Base-by-base conservation (phyloP, 371 early-diverging fungal species). In the Saksenaea vasiformis region DNA sequence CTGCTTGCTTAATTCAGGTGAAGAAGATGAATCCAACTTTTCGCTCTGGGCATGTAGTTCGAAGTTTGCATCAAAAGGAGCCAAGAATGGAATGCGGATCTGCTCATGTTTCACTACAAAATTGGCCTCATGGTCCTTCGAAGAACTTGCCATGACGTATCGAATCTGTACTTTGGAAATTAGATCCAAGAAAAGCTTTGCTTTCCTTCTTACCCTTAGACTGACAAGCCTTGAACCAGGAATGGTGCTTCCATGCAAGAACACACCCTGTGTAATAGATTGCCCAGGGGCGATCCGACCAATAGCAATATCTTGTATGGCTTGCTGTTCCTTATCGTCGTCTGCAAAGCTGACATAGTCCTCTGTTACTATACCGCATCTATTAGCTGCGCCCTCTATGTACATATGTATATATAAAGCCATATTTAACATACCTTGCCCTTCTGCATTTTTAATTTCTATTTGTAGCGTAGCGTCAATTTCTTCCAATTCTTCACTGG, bases 401-500 rank as follows among this genome's bases (percentile, higher is more conserved):
- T 7, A 13, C 27, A 11, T 58, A 17, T n/a, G n/a, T n/a, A n/a
- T n/a, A n/a, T n/a, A 63, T 31, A 22, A 43, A 56, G 19, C 39
- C 26, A 19, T 13, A 47, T 27, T n/a, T 56, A 14, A 55, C 27
- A 43, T 67, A 78, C 76, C 83, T 56, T 71, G 51, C 10, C 78
- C 82, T 51, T 73, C 79, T 9, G 74, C 47, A 53, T 76, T 76
- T 34, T 81, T 78, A 55, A 90, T 78, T 28, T 85, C 84, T n/a
- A 80, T 70, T 38, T 65, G 66, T 1, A 87, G 44, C 24, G 64
- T 74, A 0, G 78, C 87, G 31, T 84, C 74, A 13, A 89, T 73
- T 1, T 73, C 60, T 31, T 84, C 78, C 10, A 58, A 19, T 62
- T 92, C 93, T 13, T 86, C 76, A 62, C 89, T 93, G 13, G 73